Conservation (phyloP, 2,329 filamentous ascomycete genomes). For the Furcasterigmium sp. region DNA sequence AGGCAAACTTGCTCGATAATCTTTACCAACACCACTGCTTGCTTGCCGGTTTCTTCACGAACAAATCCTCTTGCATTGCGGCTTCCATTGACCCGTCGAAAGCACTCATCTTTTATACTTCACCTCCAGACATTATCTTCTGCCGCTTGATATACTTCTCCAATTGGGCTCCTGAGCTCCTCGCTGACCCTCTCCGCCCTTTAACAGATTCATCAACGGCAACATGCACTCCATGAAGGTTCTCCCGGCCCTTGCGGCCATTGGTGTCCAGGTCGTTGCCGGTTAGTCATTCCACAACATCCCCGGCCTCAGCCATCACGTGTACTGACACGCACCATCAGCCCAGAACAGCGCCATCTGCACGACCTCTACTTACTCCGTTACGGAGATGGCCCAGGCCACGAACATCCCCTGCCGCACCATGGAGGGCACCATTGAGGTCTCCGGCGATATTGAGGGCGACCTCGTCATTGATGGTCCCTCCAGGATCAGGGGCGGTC, state of each 20-base stretch:
- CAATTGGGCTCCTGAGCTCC: neutral
- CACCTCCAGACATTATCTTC: no score
- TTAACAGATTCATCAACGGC: neutral
- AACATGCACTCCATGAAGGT: conserved; percentile 40
- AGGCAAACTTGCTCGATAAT: conserved; percentile 6
- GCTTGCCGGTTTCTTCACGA: neutral
- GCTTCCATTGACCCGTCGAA: neutral
- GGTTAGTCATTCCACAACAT: conserved; percentile 35
- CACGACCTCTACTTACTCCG: conserved; percentile 39
- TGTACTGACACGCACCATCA: conserved; percentile 10
- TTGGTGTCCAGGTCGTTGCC: conserved; percentile 32
- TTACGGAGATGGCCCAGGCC: conserved; percentile 61
- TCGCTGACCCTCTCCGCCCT: neutral
- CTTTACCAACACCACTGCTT: neutral
- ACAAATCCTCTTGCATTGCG: no score
- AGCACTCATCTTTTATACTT: conserved; percentile 5
- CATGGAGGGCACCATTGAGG: conserved; percentile 62
- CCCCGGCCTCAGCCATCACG: no score
- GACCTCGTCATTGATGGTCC: conserved; percentile 58
- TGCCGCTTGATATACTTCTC: no score
- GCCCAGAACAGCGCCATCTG: conserved; percentile 28
- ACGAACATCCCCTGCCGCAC: conserved; percentile 61
- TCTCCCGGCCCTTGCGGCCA: conserved; percentile 38
- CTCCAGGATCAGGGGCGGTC: conserved; percentile 48
- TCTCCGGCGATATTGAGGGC: conserved; percentile 51